Percentiles rank a stretch among this genome's conserved stretches.
These are phyloP conservation scores for Rhododendron simsii DNA, from an alignment of 148 eudicot genomes.

Conservation along the genomic window DNA sequence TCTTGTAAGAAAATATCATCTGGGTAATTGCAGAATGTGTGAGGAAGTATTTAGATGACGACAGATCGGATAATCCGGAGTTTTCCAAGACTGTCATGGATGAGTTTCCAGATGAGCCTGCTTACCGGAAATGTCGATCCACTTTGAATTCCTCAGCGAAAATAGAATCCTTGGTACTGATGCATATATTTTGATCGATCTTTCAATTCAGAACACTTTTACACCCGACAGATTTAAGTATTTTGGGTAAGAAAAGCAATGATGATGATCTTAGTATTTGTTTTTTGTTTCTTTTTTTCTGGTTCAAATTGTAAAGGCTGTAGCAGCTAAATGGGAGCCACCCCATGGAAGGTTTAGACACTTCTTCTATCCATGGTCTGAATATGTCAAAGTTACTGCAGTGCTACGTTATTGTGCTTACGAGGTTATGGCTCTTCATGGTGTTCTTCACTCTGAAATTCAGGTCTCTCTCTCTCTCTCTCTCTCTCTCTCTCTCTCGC, in stretches of 20 bases:
- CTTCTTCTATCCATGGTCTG: constrained; percentile 63
- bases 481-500: not conserved
- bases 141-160: constrained; percentile 45
- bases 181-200: not conserved
- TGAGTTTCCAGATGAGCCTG: constrained; percentile 61
- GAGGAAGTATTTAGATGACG: constrained; percentile 48
- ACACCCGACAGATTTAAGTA: not conserved
- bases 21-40: constrained; percentile 42
- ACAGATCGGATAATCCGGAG: constrained; percentile 28
- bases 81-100: constrained; percentile 41
- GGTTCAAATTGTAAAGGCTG: constrained; percentile 29
- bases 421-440: constrained; percentile 69
- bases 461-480: constrained; percentile 25
- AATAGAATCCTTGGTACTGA: constrained; percentile 46
- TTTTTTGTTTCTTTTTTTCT: not conserved
- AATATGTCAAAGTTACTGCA: constrained; percentile 56
- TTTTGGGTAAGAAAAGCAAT: not conserved
- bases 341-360: constrained; percentile 58
- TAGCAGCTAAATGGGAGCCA: constrained; percentile 69
- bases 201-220: not conserved
- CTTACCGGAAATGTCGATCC: constrained; percentile 48
- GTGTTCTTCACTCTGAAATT: constrained; percentile 66
- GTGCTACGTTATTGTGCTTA: constrained; percentile 56
- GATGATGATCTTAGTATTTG: not conserved
- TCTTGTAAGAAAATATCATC: not conserved